Evolutionary conservation across 305 asterid species (phyloP), one percentile per base, ranked within the genome.

Genomic region (Rubia tinctorum): DNA sequence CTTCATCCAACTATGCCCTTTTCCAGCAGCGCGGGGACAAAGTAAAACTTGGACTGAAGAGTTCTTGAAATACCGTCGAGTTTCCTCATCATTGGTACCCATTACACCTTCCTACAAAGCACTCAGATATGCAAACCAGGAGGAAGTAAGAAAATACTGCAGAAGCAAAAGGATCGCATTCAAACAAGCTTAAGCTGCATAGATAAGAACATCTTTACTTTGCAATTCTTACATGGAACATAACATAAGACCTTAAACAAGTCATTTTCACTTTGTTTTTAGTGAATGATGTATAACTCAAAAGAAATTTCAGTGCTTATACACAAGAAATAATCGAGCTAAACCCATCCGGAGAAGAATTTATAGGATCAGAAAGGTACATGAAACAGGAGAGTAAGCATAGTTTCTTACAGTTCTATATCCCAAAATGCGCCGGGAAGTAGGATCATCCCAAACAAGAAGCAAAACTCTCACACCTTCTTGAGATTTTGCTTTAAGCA

Each of bases 361-460:
- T 14, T 60, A 59, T 47, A 60, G 55, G 58, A 75, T 34, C 7
- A 55, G 20, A 44, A 44, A 75, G 13, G n/a, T 56, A 17, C 45
- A 68, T 58, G 25, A 34, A 75, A 47, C 66, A 56, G 3, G 42
- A 13, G 53, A 2, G 56, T 49, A 25, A 8, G 40, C 60, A 66
- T 34, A 39, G 30, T 59, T 74, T 76, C 93, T 89, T 85, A 93
- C 98, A 65, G 94, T 86, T 87, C 80, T 88, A 68, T 78, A 89
- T 58, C 97, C 97, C 81, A 91, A 83, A 69, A 93, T 84, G 83
- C 89, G 88, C 56, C 86, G 87, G 6, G 98, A 93, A 27, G 98
- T 93, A 27, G 98, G 98, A 83, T 93, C 98, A 77, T 93, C 98
- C 98, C 98, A 93, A n/a, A 91, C 82, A n/a, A 93, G 96, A 40